Percentiles rank a stretch among this genome's conserved stretches.
phyloP scores from a whole-genome alignment of 495 filamentous ascomycete species.

The Penicillium canescens region DNA sequence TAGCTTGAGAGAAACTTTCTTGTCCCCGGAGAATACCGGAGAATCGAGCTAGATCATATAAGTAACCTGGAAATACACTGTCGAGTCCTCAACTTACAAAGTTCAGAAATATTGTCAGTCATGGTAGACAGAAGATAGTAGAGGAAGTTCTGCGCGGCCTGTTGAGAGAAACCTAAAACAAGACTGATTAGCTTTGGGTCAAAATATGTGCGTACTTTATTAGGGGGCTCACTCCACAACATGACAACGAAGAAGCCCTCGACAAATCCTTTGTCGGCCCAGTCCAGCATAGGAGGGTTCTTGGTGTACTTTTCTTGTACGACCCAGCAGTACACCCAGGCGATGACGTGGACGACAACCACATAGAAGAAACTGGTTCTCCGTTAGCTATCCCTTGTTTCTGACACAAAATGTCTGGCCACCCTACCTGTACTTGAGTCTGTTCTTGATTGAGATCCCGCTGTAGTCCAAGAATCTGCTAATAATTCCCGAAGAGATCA shows the following conservation, averaged over 20 bases:
- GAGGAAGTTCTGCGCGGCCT: conserved; percentile 49
- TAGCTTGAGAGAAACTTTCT: conserved; percentile 60
- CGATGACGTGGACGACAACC: conserved; percentile 38
- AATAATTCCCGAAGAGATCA: conserved; percentile 39
- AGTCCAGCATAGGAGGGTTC: conserved; percentile 43
- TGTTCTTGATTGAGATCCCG: conserved; percentile 33
- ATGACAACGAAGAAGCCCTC: conserved; percentile 48
- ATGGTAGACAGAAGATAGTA: conserved; percentile 62
- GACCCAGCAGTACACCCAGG: conserved; percentile 52
- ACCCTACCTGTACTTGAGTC: conserved; percentile 37
- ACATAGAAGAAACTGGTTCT: conserved; percentile 40
- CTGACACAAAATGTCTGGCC: neutral
- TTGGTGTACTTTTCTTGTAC: conserved; percentile 48
- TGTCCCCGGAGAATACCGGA: conserved; percentile 60
- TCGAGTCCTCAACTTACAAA: conserved; percentile 34
- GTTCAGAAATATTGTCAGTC: conserved; percentile 55
- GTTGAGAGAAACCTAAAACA: conserved; percentile 38
- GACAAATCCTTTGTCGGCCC: conserved; percentile 42
- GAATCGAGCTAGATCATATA: conserved; percentile 42
- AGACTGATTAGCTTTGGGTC: neutral
- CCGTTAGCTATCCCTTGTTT: neutral
- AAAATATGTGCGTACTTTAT: neutral
- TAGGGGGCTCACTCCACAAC: conserved; percentile 36
- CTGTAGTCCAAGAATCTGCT: conserved; percentile 45
- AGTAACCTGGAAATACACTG: conserved; percentile 15